Conservation (phyloP, 1,284 basidiomycete species). For the Ceratobasidium sp. region DNA sequence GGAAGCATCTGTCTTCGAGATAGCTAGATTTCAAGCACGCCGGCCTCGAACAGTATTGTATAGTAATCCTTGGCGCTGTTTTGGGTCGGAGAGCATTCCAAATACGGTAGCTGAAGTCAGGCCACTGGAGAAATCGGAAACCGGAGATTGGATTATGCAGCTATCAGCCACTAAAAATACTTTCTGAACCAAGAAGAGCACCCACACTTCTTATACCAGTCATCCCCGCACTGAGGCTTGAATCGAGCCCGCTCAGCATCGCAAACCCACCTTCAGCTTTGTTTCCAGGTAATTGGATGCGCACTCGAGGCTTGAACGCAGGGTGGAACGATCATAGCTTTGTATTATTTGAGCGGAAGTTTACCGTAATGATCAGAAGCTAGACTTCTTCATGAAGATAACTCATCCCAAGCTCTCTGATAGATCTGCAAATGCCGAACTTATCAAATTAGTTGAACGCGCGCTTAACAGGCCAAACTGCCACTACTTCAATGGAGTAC, state of each 20-base stretch:
- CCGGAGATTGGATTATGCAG: not conserved
- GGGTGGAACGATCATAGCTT: too few species aligned
- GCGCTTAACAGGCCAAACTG: too few species aligned
- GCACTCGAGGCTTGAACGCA: not conserved
- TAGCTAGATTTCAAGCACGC: not conserved
- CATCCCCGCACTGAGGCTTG: not conserved
- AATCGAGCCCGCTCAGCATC: not conserved
- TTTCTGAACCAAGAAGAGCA: not conserved
- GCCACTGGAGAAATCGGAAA: not conserved
- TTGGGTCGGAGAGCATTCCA: not conserved
- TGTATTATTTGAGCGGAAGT: too few species aligned
- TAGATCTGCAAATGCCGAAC: too few species aligned
- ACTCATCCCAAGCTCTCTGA: too few species aligned
- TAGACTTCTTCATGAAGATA: too few species aligned
- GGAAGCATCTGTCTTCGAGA: not conserved
- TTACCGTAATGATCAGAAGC: too few species aligned
- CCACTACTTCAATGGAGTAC: too few species aligned
- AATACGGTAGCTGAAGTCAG: not conserved
- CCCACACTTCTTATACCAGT: too few species aligned
- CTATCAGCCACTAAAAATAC: not conserved
- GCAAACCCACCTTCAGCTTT: not conserved
- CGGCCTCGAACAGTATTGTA: not conserved
- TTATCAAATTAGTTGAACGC: too few species aligned
- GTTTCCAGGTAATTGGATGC: not conserved
- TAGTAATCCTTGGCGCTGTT: not conserved